These are phyloP conservation scores for Eucalyptus erythrocorys DNA, from an alignment of 345 rosid genomes.

Conservation along the genomic window DNA sequence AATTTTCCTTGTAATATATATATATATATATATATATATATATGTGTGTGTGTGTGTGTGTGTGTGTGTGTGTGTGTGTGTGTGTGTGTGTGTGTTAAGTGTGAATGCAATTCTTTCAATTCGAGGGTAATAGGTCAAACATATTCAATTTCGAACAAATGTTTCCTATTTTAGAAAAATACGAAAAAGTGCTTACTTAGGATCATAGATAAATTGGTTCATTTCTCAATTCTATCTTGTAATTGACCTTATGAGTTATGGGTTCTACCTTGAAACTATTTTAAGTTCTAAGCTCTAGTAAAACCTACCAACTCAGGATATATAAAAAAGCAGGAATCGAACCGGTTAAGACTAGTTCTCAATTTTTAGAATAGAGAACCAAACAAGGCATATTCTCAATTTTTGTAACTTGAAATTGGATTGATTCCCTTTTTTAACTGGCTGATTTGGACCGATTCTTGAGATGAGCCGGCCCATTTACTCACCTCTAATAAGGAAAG, in stretches of 20 bases:
- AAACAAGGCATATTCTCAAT: not conserved
- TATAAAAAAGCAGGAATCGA: not conserved
- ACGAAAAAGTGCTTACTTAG: not conserved
- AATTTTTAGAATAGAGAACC: not conserved
- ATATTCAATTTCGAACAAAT: fast-evolving
- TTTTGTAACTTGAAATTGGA: not conserved
- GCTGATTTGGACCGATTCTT: not conserved
- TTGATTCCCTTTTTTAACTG: not conserved
- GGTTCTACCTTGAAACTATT: too few relatives aligned
- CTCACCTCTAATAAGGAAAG: not conserved
- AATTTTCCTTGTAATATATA: too few relatives aligned
- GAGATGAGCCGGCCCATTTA: not conserved
- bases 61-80: too few relatives aligned
- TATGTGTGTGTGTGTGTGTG: too few relatives aligned
- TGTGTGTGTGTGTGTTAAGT: too few relatives aligned
- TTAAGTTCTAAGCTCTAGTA: not conserved
- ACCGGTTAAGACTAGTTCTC: fast-evolving
- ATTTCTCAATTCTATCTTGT: not conserved
- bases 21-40: too few relatives aligned
- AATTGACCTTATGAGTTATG: not conserved
- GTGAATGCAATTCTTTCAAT: too few relatives aligned
- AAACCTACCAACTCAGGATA: fast-evolving
- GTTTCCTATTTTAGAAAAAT: not conserved
- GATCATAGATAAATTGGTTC: fast-evolving
- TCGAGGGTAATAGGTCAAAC: too few relatives aligned